phyloP scores from a whole-genome alignment of 2,329 filamentous ascomycete species.

The Colletotrichum australisinense region DNA sequence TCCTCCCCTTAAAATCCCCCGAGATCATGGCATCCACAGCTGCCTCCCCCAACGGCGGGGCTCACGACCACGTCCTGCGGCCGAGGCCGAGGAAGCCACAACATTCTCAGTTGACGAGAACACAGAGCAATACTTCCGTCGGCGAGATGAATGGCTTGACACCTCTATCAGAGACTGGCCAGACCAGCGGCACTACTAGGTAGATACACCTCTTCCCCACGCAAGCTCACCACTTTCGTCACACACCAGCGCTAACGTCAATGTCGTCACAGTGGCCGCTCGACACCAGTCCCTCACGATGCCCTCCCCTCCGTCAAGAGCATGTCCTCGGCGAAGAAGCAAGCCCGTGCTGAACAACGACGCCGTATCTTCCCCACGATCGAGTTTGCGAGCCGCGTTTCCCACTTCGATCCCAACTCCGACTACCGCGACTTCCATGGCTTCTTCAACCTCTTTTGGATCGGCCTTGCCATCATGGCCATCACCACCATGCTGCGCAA shows the following conservation, averaged over 20 bases:
- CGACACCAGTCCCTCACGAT: conserved; percentile 87
- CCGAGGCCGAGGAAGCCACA: conserved; percentile 62
- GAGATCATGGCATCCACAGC: conserved; percentile 27
- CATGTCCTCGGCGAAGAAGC: conserved; percentile 85
- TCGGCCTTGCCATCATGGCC: conserved; percentile 95
- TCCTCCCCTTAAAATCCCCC: neutral
- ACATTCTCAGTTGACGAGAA: conserved; percentile 51
- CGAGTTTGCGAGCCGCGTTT: conserved; percentile 89
- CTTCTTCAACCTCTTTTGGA: conserved; percentile 99
- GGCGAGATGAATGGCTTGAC: conserved; percentile 24
- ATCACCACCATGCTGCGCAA: conserved; percentile 94
- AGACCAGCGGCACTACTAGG: conserved; percentile 34
- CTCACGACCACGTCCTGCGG: conserved; percentile 57
- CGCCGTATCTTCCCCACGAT: conserved; percentile 92
- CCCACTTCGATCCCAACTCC: conserved; percentile 92
- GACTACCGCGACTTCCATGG: conserved; percentile 95
- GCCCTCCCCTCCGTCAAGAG: conserved; percentile 92
- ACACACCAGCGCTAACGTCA: neutral
- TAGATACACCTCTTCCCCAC: neutral
- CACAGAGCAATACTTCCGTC: conserved; percentile 33
- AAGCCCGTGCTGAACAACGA: conserved; percentile 82
- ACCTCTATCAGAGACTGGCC: conserved; percentile 28
- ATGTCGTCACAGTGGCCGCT: conserved; percentile 71
- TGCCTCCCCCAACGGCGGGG: conserved; percentile 25
- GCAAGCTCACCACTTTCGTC: neutral